A percentile compares a stretch with the other conserved stretches of the same genome.
Conservation (phyloP, 2,329 filamentous ascomycete genomes). For the Emmonsia crescens region DNA sequence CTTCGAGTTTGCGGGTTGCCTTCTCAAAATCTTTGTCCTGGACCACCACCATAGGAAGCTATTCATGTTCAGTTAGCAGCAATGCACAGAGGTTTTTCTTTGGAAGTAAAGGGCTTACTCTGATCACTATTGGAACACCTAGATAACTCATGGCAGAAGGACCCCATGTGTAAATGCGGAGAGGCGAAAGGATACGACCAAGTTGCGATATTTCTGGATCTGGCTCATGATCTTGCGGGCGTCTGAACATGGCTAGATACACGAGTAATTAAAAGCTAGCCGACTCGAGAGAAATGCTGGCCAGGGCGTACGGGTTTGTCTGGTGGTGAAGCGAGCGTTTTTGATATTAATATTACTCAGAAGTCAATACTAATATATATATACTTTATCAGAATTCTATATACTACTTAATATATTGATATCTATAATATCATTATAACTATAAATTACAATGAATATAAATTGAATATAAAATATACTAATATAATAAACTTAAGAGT, state of each 20-base stretch:
- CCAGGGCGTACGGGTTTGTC: background rate
- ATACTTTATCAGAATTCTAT: no score
- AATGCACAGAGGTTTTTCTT: background rate
- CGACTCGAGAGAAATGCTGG: background rate
- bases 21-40: conserved; percentile 7
- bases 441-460: no score
- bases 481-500: no score
- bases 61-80: conserved; percentile 2
- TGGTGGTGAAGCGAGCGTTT: no score
- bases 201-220: conserved; percentile 16
- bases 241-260: conserved; percentile 5
- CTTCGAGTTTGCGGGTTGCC: conserved; percentile 5
- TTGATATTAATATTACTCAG: no score
- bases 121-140: conserved; percentile 3
- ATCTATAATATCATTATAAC: no score
- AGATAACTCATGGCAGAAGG: conserved; percentile 5
- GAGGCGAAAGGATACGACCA: conserved; percentile 15
- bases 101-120: conserved; percentile 2
- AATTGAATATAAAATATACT: no score
- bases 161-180: conserved; percentile 13
- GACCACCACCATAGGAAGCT: conserved; percentile 8
- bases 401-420: no score
- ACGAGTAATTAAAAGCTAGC: background rate
- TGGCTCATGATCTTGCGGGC: conserved; percentile 1
- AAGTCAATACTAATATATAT: no score